Percentiles rank a stretch among this genome's conserved stretches.
Conservation (phyloP, 768 basidiomycete species). For the Pleurotus tuber-regium region DNA sequence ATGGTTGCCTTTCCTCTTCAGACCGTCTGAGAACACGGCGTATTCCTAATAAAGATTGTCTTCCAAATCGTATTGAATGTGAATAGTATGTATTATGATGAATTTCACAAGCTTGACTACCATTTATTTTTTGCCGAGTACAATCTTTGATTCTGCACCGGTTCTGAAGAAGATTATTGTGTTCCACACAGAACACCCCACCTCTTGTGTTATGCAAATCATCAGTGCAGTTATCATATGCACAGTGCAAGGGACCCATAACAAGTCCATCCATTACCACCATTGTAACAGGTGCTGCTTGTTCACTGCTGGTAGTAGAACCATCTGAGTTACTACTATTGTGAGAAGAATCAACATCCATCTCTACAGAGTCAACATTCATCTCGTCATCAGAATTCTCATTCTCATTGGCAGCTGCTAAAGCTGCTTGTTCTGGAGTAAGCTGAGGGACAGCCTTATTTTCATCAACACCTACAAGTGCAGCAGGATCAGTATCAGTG, state of each 20-base stretch:
- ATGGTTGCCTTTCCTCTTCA: not conserved
- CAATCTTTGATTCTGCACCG: constrained; percentile 10
- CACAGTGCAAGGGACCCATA: constrained; percentile 14
- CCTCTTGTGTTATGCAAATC: not conserved
- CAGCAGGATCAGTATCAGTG: constrained; percentile 1
- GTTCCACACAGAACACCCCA: constrained; percentile 2
- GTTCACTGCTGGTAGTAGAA: not conserved
- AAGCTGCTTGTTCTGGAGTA: not conserved
- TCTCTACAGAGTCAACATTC: not conserved
- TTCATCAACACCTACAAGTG: constrained; percentile 2
- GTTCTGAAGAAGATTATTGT: not conserved
- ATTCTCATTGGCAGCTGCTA: not conserved
- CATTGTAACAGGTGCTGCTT: constrained; percentile 2
- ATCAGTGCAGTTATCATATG: constrained; percentile 4
- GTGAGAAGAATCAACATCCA: not conserved
- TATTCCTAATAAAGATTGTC: not conserved
- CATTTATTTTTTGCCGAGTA: not conserved
- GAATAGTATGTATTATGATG: not conserved
- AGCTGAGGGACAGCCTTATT: not conserved
- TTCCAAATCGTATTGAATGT: not conserved
- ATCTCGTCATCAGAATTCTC: too few relatives aligned
- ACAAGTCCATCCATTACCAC: constrained; percentile 16
- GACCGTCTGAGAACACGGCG: not conserved
- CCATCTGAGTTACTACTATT: too few relatives aligned
- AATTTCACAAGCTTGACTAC: not conserved